Percentiles rank a stretch among this genome's conserved stretches.
Evolutionary conservation across 805 yeast genomes (phyloP).

Genomic region (Barnettozyma vustinii): DNA sequence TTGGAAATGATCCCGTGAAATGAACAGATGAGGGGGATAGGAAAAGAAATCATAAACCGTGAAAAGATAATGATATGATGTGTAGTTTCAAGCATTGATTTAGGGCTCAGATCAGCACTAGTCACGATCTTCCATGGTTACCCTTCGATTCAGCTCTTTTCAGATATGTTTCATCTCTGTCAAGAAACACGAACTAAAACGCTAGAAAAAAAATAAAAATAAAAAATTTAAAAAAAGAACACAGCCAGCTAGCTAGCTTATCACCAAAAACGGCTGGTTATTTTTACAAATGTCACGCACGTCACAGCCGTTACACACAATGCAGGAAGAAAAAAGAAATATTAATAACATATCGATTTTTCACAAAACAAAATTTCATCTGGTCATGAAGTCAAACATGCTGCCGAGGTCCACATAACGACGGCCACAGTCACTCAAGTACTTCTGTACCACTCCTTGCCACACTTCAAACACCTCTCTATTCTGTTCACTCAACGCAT

Average conservation of each 20-base stretch:
- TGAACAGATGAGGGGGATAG: no score
- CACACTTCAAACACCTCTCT: slow-evolving; percentile 51
- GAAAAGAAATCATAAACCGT: no score
- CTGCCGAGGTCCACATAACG: slow-evolving; percentile 81
- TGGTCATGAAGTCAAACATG: slow-evolving; percentile 58
- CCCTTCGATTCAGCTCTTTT: background rate
- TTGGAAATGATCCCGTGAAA: background rate
- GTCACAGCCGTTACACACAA: background rate
- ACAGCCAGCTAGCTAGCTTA: no score
- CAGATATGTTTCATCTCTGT: background rate
- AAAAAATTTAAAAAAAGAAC: no score
- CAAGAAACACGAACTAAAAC: no score
- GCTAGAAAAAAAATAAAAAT: no score
- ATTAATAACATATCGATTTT: no score
- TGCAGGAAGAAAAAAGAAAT: background rate
- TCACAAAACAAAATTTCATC: background rate
- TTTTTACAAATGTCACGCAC: background rate
- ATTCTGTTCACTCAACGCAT: slow-evolving; percentile 78
- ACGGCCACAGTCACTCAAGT: slow-evolving; percentile 77
- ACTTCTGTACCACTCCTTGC: slow-evolving; percentile 60
- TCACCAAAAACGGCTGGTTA: background rate
- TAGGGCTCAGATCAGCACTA: background rate
- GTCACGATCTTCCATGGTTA: background rate
- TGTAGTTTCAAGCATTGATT: background rate
- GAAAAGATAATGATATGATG: no score